These are phyloP conservation scores for Dacryopinax primogenitus DNA, from an alignment of 768 basidiomycete genomes.

Conservation along the genomic window DNA sequence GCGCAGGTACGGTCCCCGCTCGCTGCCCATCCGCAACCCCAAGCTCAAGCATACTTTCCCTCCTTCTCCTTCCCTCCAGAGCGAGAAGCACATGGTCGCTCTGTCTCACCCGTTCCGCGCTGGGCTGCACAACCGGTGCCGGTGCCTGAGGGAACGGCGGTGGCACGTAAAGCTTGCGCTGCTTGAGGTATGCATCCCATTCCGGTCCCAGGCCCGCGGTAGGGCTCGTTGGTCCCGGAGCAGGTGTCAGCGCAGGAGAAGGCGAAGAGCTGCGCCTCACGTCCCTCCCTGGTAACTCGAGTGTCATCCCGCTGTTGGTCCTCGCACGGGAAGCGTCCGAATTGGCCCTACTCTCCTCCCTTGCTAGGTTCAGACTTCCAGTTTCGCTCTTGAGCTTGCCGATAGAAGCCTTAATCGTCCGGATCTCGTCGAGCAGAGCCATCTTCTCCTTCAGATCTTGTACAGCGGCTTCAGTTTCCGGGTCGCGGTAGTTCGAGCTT, in stretches of 20 bases:
- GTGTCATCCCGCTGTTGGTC: neutral
- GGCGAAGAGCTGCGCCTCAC: neutral
- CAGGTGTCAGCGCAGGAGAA: neutral
- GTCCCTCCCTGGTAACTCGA: neutral
- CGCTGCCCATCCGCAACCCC: neutral
- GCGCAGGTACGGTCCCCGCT: neutral
- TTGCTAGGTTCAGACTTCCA: neutral
- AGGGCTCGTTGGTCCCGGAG: neutral
- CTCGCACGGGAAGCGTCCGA: neutral
- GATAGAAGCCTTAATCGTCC: neutral
- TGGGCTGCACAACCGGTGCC: neutral
- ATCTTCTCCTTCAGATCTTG: slow-evolving; percentile 1
- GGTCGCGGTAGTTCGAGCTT: neutral
- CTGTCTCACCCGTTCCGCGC: neutral
- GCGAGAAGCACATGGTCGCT: neutral
- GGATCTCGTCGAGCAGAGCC: slow-evolving; percentile 6
- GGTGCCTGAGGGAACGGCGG: neutral
- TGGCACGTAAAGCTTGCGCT: slow-evolving; percentile 2
- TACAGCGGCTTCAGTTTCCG: neutral
- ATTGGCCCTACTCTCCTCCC: neutral
- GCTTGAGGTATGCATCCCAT: slow-evolving; percentile 7
- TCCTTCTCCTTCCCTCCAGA: neutral
- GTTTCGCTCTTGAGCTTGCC: slow-evolving; percentile 9
- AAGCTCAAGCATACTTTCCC: slow-evolving; percentile 7
- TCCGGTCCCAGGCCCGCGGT: neutral